Evolutionary conservation across 2,329 filamentous ascomycete genomes (phyloP), one percentile per base, ranked within the genome.

Genomic region (Penicillium sumatraense): DNA sequence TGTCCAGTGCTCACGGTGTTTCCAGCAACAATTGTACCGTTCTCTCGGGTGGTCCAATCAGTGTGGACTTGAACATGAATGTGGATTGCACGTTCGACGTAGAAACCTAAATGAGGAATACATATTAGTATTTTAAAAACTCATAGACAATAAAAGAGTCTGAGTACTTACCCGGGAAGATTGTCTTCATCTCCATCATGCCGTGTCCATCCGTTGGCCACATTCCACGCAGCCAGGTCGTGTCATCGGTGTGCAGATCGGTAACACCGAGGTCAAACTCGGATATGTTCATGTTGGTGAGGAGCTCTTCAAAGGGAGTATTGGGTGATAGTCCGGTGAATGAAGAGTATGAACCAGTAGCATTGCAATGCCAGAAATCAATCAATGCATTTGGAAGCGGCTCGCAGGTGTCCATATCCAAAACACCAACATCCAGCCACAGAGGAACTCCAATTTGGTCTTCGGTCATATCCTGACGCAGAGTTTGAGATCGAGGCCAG

Each of bases 31-130:
- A 73, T 68, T 1, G 69, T 71, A 40, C 65, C 57, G 44, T 73
- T 66, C 5, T 23, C 54, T 5, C 56, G 59, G 11, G 72, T n/a
- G 2, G 52, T 50, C 60, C 60, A 65, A 53, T 68, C 61, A 40
- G 59, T 68, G 46, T 82, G 78, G 1, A 76, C 72, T 56, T 78
- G 70, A 42, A 80, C 67, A 60, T 82, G 80, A 58, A 80, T 79
- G 66, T 82, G 80, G 13, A 70, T 72, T 1, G 79, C 67, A 10
- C 79, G 74, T 1, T 74, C 68, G 3, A 66, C 52, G 49, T 78
- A 79, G 62, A 78, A 76, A 16, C 76, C 75, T 65, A 21, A 1
- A n/a, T n/a, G n/a, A n/a, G n/a, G n/a, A 5, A 24, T 18, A 16
- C 33, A 7, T 61, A 11, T 27, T n/a, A 67, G 69, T 35, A n/a